A percentile compares a stretch with the other conserved stretches of the same genome.
Evolutionary conservation across 129 eudicot species (phyloP).

Genomic region (Logfia minima): DNA sequence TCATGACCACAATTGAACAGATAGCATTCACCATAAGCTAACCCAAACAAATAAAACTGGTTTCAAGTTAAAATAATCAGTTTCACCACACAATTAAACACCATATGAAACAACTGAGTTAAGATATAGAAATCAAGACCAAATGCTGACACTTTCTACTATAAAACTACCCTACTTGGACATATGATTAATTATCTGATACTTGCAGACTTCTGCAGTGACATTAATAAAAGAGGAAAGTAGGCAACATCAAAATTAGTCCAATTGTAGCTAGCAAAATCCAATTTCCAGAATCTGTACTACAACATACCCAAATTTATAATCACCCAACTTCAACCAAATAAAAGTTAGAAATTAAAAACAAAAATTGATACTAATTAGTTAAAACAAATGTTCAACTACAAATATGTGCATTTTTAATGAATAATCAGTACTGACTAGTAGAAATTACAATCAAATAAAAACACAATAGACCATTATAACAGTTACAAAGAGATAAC

Average conservation of each 20-base stretch:
- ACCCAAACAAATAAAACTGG: neutral
- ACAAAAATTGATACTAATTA: neutral
- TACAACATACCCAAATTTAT: constrained; percentile 14
- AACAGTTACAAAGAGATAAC: neutral
- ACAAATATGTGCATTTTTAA: neutral
- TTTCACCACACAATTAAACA: neutral
- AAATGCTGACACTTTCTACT: too few relatives aligned
- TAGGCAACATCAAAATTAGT: constrained; percentile 2
- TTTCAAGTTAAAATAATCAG: neutral
- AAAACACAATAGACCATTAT: neutral
- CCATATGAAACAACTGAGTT: neutral
- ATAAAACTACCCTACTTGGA: neutral
- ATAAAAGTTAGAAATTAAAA: neutral
- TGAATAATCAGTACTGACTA: constrained; percentile 1
- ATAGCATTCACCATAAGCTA: neutral
- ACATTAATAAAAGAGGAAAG: neutral
- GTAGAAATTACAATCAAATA: neutral
- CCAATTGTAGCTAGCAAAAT: constrained; percentile 13
- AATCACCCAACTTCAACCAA: constrained; percentile 1
- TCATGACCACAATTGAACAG: neutral
- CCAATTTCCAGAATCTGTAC: constrained; percentile 4
- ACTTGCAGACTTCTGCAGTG: constrained; percentile 15
- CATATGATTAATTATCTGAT: neutral
- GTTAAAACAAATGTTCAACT: constrained; percentile 2
- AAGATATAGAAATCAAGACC: too few relatives aligned